Evolutionary conservation across 2,329 filamentous ascomycete genomes (phyloP).

Genomic region (Torrubiella hemipterigena): DNA sequence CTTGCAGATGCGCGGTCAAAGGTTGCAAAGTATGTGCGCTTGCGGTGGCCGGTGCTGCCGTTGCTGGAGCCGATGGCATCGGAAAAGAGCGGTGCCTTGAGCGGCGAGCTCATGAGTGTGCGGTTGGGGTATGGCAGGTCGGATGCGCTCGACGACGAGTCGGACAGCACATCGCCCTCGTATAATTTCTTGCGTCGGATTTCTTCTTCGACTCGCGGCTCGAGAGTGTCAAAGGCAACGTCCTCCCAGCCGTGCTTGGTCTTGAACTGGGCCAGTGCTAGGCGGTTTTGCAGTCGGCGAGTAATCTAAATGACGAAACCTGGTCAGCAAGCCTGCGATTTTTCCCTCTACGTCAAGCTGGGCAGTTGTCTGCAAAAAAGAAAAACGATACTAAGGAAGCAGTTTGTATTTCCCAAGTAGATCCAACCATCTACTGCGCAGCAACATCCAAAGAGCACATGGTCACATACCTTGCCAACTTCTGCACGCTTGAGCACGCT

Average conservation of each 20-base stretch:
- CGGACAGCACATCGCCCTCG: conserved; percentile 66
- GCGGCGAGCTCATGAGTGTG: conserved; percentile 70
- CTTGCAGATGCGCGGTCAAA: conserved; percentile 45
- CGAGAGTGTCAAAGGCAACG: conserved; percentile 73
- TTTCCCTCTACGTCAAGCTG: too few relatives aligned
- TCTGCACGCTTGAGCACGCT: conserved; percentile 61
- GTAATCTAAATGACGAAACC: conserved; percentile 91
- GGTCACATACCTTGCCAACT: conserved; percentile 59
- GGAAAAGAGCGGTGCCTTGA: conserved; percentile 74
- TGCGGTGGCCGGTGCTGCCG: conserved; percentile 53
- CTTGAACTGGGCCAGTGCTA: conserved; percentile 94
- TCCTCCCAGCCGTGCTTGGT: conserved; percentile 93
- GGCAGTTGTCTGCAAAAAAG: too few relatives aligned
- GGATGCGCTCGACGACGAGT: conserved; percentile 76
- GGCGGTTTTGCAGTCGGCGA: conserved; percentile 79
- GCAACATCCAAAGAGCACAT: too few relatives aligned
- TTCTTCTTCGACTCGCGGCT: conserved; percentile 72
- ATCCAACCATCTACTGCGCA: too few relatives aligned
- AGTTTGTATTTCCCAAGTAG: too few relatives aligned
- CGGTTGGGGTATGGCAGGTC: conserved; percentile 59
- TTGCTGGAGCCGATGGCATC: conserved; percentile 65
- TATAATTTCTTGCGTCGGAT: conserved; percentile 59
- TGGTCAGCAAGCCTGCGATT: too few relatives aligned
- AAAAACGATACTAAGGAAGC: too few relatives aligned
- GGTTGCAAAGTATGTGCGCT: conserved; percentile 48